These are phyloP conservation scores for Astrothelium macrocarpum DNA, from an alignment of 495 filamentous ascomycete genomes.

Conservation along the genomic window DNA sequence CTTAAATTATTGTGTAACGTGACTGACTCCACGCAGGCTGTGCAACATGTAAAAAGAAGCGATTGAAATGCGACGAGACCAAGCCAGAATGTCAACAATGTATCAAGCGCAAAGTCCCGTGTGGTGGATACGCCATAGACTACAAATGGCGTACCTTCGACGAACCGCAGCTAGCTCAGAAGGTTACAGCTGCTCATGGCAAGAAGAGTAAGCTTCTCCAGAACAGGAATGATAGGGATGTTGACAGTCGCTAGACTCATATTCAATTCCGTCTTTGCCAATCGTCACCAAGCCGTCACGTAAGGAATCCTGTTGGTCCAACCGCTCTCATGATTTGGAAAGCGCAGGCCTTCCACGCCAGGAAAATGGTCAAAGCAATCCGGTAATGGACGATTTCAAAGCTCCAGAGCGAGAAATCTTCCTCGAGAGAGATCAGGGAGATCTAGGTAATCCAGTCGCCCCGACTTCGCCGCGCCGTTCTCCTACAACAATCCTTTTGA, in stretches of 20 bases:
- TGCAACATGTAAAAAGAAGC: conserved; percentile 71
- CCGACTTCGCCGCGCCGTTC: background rate
- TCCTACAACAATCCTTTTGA: background rate
- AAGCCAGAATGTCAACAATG: conserved; percentile 71
- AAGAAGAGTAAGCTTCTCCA: background rate
- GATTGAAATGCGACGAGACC: conserved; percentile 72
- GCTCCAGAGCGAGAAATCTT: background rate
- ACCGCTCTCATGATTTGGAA: background rate
- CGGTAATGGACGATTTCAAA: background rate
- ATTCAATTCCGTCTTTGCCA: background rate
- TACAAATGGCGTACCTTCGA: conserved; percentile 79
- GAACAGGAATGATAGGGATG: background rate
- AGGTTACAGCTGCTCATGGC: background rate
- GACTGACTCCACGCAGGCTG: conserved; percentile 46
- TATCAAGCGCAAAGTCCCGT: conserved; percentile 55
- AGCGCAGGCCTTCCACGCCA: background rate
- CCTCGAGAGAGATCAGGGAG: background rate
- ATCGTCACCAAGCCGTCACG: background rate
- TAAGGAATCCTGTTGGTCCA: background rate
- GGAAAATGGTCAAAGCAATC: background rate
- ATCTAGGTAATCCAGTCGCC: background rate
- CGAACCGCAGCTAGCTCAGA: conserved; percentile 31
- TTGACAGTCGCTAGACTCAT: background rate
- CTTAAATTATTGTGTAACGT: conserved; percentile 3
- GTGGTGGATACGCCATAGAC: conserved; percentile 74